phyloP scores from a whole-genome alignment of 257 asterid genomes.

The Forsythia suspensa region DNA sequence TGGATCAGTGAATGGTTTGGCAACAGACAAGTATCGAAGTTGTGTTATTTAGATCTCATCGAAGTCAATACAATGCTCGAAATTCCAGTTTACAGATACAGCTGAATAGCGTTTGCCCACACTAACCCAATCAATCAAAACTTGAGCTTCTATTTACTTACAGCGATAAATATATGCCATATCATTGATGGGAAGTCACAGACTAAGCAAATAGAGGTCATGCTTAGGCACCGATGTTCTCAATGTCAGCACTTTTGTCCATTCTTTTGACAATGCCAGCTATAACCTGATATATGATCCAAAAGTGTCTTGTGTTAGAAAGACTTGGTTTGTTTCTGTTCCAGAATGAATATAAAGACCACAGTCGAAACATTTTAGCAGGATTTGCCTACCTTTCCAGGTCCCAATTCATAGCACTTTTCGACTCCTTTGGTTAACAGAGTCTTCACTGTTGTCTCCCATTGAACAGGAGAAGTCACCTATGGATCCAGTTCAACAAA shows the following conservation, averaged over 20 bases:
- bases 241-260: constrained; percentile 1
- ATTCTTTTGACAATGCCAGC: neutral
- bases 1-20: neutral
- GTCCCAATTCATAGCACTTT: constrained; percentile 77
- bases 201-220: neutral
- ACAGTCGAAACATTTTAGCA: neutral
- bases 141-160: neutral
- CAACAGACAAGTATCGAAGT: too few relatives aligned
- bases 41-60: neutral
- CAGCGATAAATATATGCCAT: neutral
- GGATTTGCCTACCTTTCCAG: constrained; percentile 56
- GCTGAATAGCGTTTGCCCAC: neutral
- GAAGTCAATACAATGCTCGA: neutral
- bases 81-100: neutral
- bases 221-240: neutral
- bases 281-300: neutral
- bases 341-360: neutral
- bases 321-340: neutral
- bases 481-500: constrained; percentile 8
- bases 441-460: constrained; percentile 51
- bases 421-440: constrained; percentile 40
- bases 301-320: neutral
- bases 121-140: neutral
- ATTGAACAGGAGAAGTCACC: constrained; percentile 62
- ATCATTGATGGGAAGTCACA: neutral